Percentiles rank a stretch among this genome's conserved stretches.
Evolutionary conservation across 495 filamentous ascomycete genomes (phyloP).

Genomic region (Aspergillus carlsbadensis): DNA sequence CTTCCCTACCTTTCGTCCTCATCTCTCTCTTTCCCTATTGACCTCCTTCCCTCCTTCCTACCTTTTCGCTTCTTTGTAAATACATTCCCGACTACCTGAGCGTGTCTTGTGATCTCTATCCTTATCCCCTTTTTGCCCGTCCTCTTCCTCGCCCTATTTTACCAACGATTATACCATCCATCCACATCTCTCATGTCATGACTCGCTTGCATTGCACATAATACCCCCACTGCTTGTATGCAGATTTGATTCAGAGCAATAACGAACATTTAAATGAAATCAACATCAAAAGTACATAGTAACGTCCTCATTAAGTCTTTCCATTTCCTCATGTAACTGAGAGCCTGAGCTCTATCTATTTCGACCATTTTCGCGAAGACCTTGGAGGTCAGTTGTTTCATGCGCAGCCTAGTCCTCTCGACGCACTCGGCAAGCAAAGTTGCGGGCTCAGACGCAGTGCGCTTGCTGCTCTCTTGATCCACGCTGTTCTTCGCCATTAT

Average conservation of each 20-base stretch:
- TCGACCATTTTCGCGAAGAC: too few relatives aligned
- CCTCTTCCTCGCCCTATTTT: neutral
- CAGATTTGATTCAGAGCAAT: neutral
- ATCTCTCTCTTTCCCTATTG: neutral
- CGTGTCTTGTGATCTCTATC: neutral
- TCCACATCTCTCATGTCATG: neutral
- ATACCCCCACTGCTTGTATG: neutral
- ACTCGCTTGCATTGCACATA: neutral
- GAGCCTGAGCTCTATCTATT: too few relatives aligned
- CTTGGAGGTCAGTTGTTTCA: too few relatives aligned
- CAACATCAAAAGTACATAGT: too few relatives aligned
- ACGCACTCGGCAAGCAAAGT: too few relatives aligned
- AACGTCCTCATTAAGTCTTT: too few relatives aligned
- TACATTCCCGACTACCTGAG: neutral
- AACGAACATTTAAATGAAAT: neutral
- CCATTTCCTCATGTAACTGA: too few relatives aligned
- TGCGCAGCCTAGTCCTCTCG: too few relatives aligned
- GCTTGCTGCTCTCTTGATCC: too few relatives aligned
- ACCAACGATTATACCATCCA: neutral
- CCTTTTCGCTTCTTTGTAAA: neutral
- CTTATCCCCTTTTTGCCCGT: neutral
- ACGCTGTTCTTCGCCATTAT: too few relatives aligned
- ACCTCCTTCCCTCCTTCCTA: neutral
- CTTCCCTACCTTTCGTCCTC: slow-evolving; percentile 1
- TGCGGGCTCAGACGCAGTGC: too few relatives aligned